These are phyloP conservation scores for Ambrosia artemisiifolia DNA, from an alignment of 129 eudicot species.

Conservation along the genomic window DNA sequence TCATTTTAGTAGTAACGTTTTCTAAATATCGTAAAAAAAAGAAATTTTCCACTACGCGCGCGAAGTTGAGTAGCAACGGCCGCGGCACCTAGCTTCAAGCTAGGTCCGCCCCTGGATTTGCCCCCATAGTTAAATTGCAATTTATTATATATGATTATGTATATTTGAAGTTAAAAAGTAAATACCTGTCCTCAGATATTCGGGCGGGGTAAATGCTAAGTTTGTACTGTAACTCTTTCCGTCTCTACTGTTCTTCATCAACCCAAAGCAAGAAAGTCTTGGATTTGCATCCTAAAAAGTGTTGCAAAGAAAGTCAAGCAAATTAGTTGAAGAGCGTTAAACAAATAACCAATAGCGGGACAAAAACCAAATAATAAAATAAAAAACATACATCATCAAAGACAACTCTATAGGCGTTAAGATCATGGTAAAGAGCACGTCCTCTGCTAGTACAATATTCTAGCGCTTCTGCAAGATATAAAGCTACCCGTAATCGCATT, in stretches of 20 bases:
- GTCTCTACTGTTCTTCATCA: slow-evolving; percentile 91
- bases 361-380: background rate
- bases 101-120: too few relatives aligned
- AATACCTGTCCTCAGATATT: slow-evolving; percentile 75
- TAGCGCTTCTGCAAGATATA: slow-evolving; percentile 79
- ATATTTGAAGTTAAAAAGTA: background rate
- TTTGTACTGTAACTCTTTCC: slow-evolving; percentile 94
- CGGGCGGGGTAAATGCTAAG: slow-evolving; percentile 90
- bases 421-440: slow-evolving; percentile 80
- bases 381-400: slow-evolving; percentile 56
- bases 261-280: slow-evolving; percentile 82
- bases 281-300: slow-evolving; percentile 68
- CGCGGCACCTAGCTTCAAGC: too few relatives aligned
- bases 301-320: background rate
- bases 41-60: too few relatives aligned
- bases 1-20: too few relatives aligned
- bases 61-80: too few relatives aligned
- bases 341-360: background rate
- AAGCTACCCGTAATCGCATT: slow-evolving; percentile 88
- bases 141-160: background rate
- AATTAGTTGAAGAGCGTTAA: background rate
- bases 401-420: slow-evolving; percentile 81
- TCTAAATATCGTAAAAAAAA: too few relatives aligned
- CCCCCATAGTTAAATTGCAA: background rate
- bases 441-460: slow-evolving; percentile 89